Conservation (phyloP, 306 rosid genomes). For the Crataegus laevigata region DNA sequence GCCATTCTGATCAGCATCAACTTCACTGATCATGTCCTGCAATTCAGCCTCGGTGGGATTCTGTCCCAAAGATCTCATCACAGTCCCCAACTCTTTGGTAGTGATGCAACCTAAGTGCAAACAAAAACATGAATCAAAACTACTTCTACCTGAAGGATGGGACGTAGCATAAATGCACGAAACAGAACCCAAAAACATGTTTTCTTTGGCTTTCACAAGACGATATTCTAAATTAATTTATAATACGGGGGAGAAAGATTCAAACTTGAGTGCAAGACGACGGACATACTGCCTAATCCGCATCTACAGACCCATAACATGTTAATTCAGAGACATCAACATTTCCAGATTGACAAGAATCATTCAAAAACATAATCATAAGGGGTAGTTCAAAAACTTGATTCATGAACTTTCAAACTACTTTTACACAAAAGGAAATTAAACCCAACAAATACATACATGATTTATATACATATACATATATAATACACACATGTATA, state of each 20-base stretch:
- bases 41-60: constrained; percentile 27
- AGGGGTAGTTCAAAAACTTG: not conserved
- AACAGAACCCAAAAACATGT: not conserved
- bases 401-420: not conserved
- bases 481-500: not conserved
- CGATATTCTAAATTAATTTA: no score
- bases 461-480: not conserved
- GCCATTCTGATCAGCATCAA: constrained; percentile 30
- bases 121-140: not conserved
- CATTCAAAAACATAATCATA: not conserved
- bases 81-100: constrained; percentile 28
- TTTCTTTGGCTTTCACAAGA: not conserved
- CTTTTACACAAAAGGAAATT: not conserved
- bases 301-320: not conserved
- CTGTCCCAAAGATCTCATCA: constrained; percentile 30
- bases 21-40: constrained; percentile 32
- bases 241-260: rapidly evolving
- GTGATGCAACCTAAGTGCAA: constrained; percentile 20
- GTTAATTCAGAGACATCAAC: not conserved
- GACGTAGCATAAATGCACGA: not conserved
- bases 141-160: not conserved
- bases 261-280: no score
- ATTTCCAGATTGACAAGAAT: not conserved
- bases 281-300: no score
- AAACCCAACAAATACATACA: not conserved